phyloP scores from a whole-genome alignment of 345 rosid genomes.

The Eucalyptus polybractea region DNA sequence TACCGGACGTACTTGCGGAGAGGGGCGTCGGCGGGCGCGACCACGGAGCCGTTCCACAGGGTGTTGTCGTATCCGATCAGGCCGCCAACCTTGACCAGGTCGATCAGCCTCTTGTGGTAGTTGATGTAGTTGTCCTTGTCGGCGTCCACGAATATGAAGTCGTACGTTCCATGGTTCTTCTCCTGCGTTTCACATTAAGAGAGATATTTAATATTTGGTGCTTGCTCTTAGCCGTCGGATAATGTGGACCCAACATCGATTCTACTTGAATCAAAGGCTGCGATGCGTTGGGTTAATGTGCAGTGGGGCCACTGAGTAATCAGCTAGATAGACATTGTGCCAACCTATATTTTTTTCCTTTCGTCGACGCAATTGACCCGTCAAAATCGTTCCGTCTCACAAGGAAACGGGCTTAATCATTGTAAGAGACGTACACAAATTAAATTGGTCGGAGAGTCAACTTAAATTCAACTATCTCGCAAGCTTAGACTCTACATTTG shows the following conservation, averaged over 20 bases:
- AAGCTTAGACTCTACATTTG: neutral
- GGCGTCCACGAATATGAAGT: conserved; percentile 95
- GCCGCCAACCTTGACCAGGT: conserved; percentile 80
- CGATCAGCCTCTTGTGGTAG: conserved; percentile 80
- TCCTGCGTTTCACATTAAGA: conserved; percentile 23
- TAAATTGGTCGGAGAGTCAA: neutral
- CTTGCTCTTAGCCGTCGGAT: neutral
- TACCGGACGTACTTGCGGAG: conserved; percentile 81
- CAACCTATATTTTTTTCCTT: neutral
- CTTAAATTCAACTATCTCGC: neutral
- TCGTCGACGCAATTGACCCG: neutral
- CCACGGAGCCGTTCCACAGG: conserved; percentile 93
- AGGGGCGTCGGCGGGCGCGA: conserved; percentile 75
- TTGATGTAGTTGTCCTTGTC: conserved; percentile 94
- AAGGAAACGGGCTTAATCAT: neutral
- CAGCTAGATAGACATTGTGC: neutral
- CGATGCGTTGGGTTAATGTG: neutral
- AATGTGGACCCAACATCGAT: neutral
- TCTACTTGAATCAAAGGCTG: neutral
- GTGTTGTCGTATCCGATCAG: conserved; percentile 96
- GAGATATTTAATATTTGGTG: neutral
- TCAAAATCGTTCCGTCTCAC: neutral
- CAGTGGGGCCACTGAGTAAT: neutral
- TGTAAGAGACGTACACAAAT: neutral
- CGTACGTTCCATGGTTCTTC: conserved; percentile 60